phyloP scores from a whole-genome alignment of 192 early-diverging fungal genomes.

The Chytriomyces hyalinus region DNA sequence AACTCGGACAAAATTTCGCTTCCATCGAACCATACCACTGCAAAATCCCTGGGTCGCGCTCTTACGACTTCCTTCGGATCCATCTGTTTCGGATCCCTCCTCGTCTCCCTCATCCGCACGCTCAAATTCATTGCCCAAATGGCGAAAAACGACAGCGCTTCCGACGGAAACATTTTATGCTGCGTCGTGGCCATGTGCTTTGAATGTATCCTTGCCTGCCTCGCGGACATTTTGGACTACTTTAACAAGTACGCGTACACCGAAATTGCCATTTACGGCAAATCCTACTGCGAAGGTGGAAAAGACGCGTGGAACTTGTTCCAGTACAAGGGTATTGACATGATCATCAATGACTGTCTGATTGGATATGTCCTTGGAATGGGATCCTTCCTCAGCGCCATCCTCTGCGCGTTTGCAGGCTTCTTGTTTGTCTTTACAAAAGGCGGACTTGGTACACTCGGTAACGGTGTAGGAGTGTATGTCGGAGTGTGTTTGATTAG shows the following conservation, averaged over 20 bases:
- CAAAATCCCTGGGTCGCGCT: conserved; percentile 70
- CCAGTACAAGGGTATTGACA: conserved; percentile 62
- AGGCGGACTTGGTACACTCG: conserved; percentile 7
- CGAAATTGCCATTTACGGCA: conserved; percentile 69
- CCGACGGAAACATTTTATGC: conserved; percentile 43
- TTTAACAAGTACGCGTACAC: conserved; percentile 84
- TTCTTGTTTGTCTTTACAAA: conserved; percentile 57
- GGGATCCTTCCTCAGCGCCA: conserved; percentile 68
- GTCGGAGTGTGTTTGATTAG: conserved; percentile 43
- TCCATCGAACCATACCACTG: conserved; percentile 56
- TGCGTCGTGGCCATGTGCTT: conserved; percentile 69
- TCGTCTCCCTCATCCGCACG: conserved; percentile 63
- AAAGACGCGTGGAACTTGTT: conserved; percentile 85
- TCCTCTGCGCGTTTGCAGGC: conserved; percentile 62
- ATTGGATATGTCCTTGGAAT: conserved; percentile 85
- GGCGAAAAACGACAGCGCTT: conserved; percentile 35
- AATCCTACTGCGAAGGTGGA: conserved; percentile 57
- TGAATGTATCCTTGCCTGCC: conserved; percentile 73
- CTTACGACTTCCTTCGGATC: conserved; percentile 79
- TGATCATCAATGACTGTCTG: conserved; percentile 82
- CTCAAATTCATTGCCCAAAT: conserved; percentile 69
- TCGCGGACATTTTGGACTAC: conserved; percentile 79
- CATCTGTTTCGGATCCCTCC: conserved; percentile 77
- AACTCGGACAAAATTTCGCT: conserved; percentile 59
- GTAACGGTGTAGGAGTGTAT: conserved; percentile 27